These are phyloP conservation scores for Alnus glutinosa DNA, from an alignment of 306 rosid species.

Conservation along the genomic window DNA sequence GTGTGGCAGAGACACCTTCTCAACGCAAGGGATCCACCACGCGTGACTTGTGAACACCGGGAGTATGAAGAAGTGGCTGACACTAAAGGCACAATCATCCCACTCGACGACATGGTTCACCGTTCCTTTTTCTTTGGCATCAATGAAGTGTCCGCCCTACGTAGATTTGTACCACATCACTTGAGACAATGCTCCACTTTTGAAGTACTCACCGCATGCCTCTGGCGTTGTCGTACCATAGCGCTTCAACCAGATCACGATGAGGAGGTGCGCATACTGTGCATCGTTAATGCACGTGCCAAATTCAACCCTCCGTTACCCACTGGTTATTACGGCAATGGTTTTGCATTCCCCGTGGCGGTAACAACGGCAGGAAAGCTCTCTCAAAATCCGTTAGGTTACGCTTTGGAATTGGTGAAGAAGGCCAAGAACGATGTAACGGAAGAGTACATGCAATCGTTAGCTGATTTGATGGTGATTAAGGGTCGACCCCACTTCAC, in stretches of 20 bases:
- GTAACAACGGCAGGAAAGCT: constrained; percentile 48
- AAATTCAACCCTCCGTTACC: constrained; percentile 57
- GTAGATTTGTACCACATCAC: constrained; percentile 35
- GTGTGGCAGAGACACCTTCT: constrained; percentile 49
- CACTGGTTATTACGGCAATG: constrained; percentile 57
- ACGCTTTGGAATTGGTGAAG: constrained; percentile 51
- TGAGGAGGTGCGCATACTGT: constrained; percentile 55
- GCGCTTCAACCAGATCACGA: constrained; percentile 25
- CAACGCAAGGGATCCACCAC: constrained; percentile 42
- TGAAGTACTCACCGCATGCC: constrained; percentile 46
- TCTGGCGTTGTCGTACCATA: constrained; percentile 61
- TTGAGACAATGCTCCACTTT: constrained; percentile 39
- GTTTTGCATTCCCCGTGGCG: constrained; percentile 41
- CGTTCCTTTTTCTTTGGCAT: constrained; percentile 58
- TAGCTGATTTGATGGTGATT: constrained; percentile 53
- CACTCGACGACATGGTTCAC: constrained; percentile 48
- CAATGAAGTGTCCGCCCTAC: constrained; percentile 40
- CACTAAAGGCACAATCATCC: constrained; percentile 44
- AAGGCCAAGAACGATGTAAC: constrained; percentile 49
- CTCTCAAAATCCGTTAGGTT: constrained; percentile 38
- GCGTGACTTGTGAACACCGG: constrained; percentile 38
- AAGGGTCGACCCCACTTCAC: constrained; percentile 48
- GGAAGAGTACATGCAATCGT: constrained; percentile 54
- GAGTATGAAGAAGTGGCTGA: constrained; percentile 51
- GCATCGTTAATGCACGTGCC: constrained; percentile 38